Evolutionary conservation across 2,329 filamentous ascomycete genomes (phyloP).

Genomic region (Paraconiothyrium sp.): DNA sequence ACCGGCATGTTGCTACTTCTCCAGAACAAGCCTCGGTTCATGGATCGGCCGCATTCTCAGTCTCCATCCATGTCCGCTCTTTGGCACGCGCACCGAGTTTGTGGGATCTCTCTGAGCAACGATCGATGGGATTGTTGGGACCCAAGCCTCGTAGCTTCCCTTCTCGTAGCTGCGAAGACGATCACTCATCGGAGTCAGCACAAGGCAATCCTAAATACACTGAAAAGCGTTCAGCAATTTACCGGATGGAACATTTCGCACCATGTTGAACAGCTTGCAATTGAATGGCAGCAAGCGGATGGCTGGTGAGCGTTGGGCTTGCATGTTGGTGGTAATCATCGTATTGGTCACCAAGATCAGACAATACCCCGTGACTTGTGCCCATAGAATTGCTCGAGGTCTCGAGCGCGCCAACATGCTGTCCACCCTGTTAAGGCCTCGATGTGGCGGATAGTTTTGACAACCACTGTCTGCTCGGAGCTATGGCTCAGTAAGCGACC

Average conservation of each 20-base stretch:
- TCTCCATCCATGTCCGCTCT: conserved; percentile 54
- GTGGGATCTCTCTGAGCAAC: conserved; percentile 61
- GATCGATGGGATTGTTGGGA: conserved; percentile 59
- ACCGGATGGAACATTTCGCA: conserved; percentile 54
- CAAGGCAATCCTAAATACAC: conserved; percentile 51
- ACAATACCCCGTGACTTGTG: conserved; percentile 29
- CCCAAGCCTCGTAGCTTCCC: conserved; percentile 57
- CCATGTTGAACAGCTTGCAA: conserved; percentile 25
- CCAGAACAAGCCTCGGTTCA: conserved; percentile 60
- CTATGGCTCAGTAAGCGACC: conserved; percentile 64
- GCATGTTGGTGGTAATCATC: not conserved
- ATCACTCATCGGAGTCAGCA: conserved; percentile 63
- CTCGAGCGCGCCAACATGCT: conserved; percentile 62
- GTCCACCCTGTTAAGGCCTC: conserved; percentile 65
- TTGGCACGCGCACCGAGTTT: conserved; percentile 61
- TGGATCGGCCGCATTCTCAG: conserved; percentile 42
- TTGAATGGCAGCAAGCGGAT: conserved; percentile 34
- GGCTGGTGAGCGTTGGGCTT: conserved; percentile 25
- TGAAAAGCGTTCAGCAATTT: conserved; percentile 51
- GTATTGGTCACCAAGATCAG: conserved; percentile 4
- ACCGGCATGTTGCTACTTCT: conserved; percentile 64
- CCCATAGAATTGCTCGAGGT: conserved; percentile 56
- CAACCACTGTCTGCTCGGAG: conserved; percentile 51
- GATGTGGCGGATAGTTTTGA: conserved; percentile 60
- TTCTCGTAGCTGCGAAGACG: conserved; percentile 56